Conservation (phyloP, 768 basidiomycete genomes). For the Russula abietina region DNA sequence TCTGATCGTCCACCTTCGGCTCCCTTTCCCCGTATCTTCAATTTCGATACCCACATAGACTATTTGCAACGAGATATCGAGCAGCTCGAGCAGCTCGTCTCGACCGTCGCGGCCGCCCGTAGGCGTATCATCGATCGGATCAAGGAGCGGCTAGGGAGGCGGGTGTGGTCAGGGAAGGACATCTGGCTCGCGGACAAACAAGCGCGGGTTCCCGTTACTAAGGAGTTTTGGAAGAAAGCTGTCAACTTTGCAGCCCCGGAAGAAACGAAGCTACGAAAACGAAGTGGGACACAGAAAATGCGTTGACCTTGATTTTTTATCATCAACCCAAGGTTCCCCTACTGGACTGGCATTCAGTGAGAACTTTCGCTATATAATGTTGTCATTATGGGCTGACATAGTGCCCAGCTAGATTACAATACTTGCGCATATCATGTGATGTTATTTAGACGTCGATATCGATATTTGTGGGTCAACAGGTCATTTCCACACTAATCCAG, state of each 20-base stretch:
- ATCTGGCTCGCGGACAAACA: constrained; percentile 42
- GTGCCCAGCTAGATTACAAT: not conserved
- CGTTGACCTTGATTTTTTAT: not conserved
- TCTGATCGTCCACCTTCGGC: constrained; percentile 26
- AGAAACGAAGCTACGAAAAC: not conserved
- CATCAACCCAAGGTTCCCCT: not conserved
- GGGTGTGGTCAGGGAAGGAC: constrained; percentile 58
- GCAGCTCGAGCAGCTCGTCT: constrained; percentile 43
- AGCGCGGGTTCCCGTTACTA: constrained; percentile 35
- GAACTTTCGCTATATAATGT: not conserved
- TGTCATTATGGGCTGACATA: constrained; percentile 1
- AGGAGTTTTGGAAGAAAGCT: constrained; percentile 43
- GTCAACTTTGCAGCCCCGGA: constrained; percentile 39
- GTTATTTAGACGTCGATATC: not conserved
- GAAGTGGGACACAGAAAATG: not conserved
- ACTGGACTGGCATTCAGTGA: not conserved
- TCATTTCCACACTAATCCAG: not conserved
- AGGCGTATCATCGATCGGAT: constrained; percentile 51
- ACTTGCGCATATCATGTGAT: not conserved
- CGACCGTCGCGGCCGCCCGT: constrained; percentile 38
- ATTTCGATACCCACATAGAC: constrained; percentile 49
- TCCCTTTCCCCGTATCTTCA: constrained; percentile 37
- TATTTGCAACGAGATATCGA: constrained; percentile 51
- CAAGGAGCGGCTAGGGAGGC: constrained; percentile 76
- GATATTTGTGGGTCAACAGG: not conserved